Base-by-base conservation (phyloP, 345 rosid species). In the Populus alba region DNA sequence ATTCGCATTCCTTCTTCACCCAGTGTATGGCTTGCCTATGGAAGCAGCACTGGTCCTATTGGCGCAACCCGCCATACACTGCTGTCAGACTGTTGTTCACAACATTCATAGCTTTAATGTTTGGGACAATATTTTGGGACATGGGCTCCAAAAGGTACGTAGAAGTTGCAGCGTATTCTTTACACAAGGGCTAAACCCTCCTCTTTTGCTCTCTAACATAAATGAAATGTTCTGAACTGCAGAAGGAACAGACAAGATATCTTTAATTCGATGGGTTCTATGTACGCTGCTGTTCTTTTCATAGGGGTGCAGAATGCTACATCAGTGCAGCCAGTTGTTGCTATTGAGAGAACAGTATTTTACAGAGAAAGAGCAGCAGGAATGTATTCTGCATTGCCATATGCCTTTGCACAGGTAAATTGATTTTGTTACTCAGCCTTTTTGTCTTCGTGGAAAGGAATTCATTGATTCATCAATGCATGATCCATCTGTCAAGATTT, bases 291-390 rank as follows among this genome's bases (percentile, higher is more conserved):
- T 7, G 81, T 90, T 27, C 87, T 90, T 23, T 91, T 91, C 83
- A 74, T 89, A 16, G 96, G 96, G 38, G 78, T 87, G 23, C 89
- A 87, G 80, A 91, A 90, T 77, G 77, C 87, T 6, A 25, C 86
- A 4, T 69, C 89, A 3, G 88, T 86, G 47, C 93, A 90, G 70
- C 88, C 96, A 7, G 91, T 91, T 23, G 96, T 91, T 37, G 87
- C 88, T 0, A 78, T 90, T 9, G 96, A 91, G 75, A 86, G 93
- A 76, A 91, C 92, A 3, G 92, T 91, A 3, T 91, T 89, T 76
- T 91, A 91, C 68, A 82, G 96, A 73, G 93, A 91, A 83, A 87
- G 90, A 75, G 92, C 91, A 31, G 92, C 96, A 8, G 91, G 93
- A 71, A 87, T 91, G 92, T 91, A 91, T 74, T 91, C 93, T n/a